A percentile compares a stretch with the other conserved stretches of the same genome.
These are phyloP conservation scores for Alloteropsis angusta DNA, from an alignment of 202 grass and related monocot species.

Conservation along the genomic window DNA sequence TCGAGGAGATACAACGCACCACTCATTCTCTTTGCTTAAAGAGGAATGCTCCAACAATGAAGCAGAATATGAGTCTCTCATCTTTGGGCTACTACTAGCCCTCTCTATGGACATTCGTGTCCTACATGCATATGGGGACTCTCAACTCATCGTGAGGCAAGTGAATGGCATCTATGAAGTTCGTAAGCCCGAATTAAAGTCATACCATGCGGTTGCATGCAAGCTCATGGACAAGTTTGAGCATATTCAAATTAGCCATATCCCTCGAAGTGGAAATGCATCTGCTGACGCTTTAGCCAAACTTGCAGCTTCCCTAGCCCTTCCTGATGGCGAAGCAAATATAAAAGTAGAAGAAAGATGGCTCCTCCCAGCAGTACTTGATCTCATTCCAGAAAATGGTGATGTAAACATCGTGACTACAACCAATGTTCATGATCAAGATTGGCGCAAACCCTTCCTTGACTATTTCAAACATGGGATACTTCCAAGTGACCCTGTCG, in stretches of 20 bases:
- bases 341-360: not conserved
- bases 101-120: not conserved
- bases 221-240: not conserved
- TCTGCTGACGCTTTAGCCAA: not conserved
- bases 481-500: not conserved
- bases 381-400: not conserved
- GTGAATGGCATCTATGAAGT: not conserved
- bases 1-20: not conserved
- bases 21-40: not conserved
- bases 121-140: not conserved
- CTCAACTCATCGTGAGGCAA: not conserved
- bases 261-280: not conserved
- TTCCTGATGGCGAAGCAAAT: not conserved
- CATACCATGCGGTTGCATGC: not conserved
- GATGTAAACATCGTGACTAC: too few relatives aligned
- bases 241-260: not conserved
- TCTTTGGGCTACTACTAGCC: too few relatives aligned
- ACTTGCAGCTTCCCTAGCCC: not conserved
- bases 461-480: not conserved
- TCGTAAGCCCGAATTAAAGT: not conserved
- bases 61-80: not conserved
- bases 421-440: not conserved
- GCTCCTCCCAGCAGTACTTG: not conserved
- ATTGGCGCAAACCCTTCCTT: not conserved
- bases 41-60: not conserved